Percentiles rank a stretch among this genome's conserved stretches.
Conservation (phyloP, 495 filamentous ascomycete genomes). For the Glutinoglossum americanum region DNA sequence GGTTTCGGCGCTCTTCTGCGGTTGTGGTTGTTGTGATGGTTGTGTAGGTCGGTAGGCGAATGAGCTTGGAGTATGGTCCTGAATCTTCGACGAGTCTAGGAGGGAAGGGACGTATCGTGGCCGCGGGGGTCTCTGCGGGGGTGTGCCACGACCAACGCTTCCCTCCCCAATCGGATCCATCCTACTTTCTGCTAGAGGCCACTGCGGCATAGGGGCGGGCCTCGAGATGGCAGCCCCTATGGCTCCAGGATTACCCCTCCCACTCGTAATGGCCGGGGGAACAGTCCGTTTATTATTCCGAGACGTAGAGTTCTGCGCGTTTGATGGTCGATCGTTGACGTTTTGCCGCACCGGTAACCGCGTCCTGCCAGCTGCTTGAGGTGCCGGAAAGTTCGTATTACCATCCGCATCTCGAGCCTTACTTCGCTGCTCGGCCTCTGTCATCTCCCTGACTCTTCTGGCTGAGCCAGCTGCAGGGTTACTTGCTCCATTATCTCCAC, state of each 20-base stretch:
- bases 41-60: background rate
- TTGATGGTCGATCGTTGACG: background rate
- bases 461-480: background rate
- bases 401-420: background rate
- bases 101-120: constrained; percentile 3
- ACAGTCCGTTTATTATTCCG: background rate
- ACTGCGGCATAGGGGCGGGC: background rate
- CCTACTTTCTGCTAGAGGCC: background rate
- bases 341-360: background rate
- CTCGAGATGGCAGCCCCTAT: background rate
- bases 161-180: background rate
- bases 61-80: background rate
- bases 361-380: background rate
- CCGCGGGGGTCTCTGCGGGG: background rate
- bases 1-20: background rate
- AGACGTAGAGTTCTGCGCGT: background rate
- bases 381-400: background rate
- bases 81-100: background rate
- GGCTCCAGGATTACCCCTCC: background rate
- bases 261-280: background rate
- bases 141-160: background rate
- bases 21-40: background rate
- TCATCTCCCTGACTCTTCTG: background rate
- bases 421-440: background rate
- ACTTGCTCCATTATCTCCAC: background rate